Evolutionary conservation across 192 early-diverging fungal genomes (phyloP).

Genomic region (Gorgonomyces haynaldii): DNA sequence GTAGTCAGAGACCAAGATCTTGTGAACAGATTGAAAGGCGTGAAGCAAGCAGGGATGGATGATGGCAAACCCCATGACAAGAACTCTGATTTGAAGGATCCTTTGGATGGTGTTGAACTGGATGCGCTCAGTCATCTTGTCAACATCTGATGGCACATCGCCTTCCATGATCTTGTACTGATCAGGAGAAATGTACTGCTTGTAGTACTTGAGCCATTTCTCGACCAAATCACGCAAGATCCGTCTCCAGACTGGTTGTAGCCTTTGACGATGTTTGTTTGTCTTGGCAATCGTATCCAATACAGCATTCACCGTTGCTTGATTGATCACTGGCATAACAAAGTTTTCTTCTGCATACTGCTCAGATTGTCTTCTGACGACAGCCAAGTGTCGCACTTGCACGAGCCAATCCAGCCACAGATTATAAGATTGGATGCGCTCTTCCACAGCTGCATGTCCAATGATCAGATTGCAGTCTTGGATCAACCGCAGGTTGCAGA

Average conservation of each 20-base stretch:
- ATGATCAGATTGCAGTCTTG: too few species aligned
- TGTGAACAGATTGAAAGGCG: neutral
- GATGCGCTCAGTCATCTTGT: slow-evolving; percentile 1
- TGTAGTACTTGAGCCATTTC: too few species aligned
- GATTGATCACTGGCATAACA: slow-evolving; percentile 1
- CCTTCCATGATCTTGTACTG: neutral
- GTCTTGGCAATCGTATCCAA: too few species aligned
- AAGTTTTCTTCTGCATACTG: neutral
- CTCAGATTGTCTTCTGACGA: neutral
- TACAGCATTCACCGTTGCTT: too few species aligned
- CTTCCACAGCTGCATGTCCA: neutral
- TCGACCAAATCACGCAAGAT: too few species aligned
- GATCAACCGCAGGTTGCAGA: neutral
- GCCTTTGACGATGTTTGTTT: too few species aligned
- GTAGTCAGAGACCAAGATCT: neutral
- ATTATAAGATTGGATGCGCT: neutral
- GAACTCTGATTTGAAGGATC: neutral
- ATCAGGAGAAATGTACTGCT: too few species aligned
- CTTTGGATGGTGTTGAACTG: neutral
- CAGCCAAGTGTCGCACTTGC: neutral
- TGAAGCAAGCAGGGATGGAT: neutral
- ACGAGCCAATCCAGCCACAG: slow-evolving; percentile 1
- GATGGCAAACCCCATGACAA: neutral
- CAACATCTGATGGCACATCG: neutral
- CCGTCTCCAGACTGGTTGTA: too few species aligned